Conservation (phyloP, 2,329 filamentous ascomycete genomes). For the Tolypocladium tropicale region DNA sequence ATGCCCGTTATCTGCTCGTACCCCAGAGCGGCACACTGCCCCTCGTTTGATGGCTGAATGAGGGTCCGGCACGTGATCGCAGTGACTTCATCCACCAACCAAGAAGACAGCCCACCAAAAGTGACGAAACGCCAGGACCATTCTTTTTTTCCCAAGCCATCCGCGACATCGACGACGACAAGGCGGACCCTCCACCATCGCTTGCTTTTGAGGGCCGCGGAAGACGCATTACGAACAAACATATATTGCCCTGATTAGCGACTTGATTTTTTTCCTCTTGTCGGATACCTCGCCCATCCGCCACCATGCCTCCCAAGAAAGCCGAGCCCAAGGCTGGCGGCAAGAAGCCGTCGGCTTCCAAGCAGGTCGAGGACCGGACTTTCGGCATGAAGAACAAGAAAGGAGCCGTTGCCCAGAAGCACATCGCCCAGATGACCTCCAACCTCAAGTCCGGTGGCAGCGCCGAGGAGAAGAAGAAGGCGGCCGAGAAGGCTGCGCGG, state of each 20-base stretch:
- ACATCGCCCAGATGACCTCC: constrained; percentile 74
- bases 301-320: constrained; percentile 66
- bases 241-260: background rate
- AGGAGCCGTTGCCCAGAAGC: constrained; percentile 78
- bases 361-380: constrained; percentile 82
- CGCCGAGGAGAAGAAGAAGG: constrained; percentile 79
- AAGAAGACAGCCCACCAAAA: constrained; percentile 10
- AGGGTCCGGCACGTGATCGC: constrained; percentile 13
- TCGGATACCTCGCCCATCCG: constrained; percentile 14
- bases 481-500: constrained; percentile 53
- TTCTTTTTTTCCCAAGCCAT: constrained; percentile 7
- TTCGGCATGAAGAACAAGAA: constrained; percentile 99
- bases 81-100: constrained; percentile 15
- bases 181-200: background rate
- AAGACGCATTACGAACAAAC: background rate
- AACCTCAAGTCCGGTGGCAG: constrained; percentile 65
- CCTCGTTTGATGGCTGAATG: background rate
- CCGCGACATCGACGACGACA: background rate
- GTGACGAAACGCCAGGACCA: constrained; percentile 4
- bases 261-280: background rate
- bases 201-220: background rate
- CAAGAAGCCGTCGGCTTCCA: constrained; percentile 47
- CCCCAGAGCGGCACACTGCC: no score
- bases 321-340: constrained; percentile 36
- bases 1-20: no score